Conservation (phyloP, 1,284 basidiomycete species). For the Vanrija humicola region DNA sequence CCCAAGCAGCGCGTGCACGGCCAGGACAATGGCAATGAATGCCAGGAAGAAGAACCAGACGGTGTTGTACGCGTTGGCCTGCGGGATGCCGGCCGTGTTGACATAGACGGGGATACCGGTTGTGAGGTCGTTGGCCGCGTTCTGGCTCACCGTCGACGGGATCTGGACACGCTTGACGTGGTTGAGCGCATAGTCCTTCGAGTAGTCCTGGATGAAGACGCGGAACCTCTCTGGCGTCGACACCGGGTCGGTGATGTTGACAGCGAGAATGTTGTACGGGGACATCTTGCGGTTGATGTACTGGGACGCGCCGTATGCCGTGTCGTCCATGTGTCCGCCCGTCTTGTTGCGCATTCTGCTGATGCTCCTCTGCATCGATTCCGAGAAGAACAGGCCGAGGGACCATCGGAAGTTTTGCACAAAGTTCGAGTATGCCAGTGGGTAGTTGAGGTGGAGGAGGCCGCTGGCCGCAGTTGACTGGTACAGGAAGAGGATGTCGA, state of each 20-base stretch:
- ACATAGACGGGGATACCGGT: conserved; percentile 77
- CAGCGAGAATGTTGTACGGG: conserved; percentile 59
- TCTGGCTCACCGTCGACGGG: conserved; percentile 59
- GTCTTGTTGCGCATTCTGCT: conserved; percentile 74
- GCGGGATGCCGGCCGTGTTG: conserved; percentile 67
- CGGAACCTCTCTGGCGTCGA: not conserved
- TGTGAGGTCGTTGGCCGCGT: conserved; percentile 50
- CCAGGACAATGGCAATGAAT: conserved; percentile 58
- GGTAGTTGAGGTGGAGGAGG: conserved; percentile 81
- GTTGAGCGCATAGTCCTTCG: not conserved
- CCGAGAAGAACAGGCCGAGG: conserved; percentile 69
- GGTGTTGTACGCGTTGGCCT: conserved; percentile 79
- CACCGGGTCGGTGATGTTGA: not conserved
- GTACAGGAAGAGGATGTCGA: conserved; percentile 76
- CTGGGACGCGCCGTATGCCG: conserved; percentile 56
- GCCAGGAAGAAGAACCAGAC: conserved; percentile 68
- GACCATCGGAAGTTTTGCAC: conserved; percentile 86
- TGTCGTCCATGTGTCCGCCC: conserved; percentile 66
- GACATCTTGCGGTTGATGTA: conserved; percentile 73
- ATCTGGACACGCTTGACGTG: conserved; percentile 52
- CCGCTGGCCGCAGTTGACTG: conserved; percentile 74
- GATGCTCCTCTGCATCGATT: conserved; percentile 70
- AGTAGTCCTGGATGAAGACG: not conserved
- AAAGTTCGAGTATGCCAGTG: conserved; percentile 72
- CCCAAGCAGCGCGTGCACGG: conserved; percentile 57